Percentiles rank a stretch among this genome's conserved stretches.
These are phyloP conservation scores for Sambucus nigra DNA, from an alignment of 129 eudicot genomes.

Conservation along the genomic window DNA sequence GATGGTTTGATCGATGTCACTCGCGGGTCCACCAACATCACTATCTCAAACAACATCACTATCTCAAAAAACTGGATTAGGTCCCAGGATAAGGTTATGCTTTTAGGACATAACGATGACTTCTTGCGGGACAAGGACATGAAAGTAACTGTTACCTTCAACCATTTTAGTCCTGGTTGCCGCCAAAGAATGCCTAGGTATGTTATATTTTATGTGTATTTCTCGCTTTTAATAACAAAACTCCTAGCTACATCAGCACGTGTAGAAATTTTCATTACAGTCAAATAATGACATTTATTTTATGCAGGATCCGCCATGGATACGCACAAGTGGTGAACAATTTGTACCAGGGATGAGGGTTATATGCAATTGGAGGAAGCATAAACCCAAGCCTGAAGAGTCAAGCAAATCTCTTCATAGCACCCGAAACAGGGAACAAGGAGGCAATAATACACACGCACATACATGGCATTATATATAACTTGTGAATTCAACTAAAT, in stretches of 20 bases:
- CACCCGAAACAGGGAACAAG: conserved; percentile 36
- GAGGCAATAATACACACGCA: conserved; percentile 27
- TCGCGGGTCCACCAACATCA: conserved; percentile 44
- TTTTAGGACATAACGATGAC: conserved; percentile 54
- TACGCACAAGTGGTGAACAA: conserved; percentile 69
- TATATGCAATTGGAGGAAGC: conserved; percentile 67
- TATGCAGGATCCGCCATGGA: conserved; percentile 43
- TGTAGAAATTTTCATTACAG: too few relatives aligned
- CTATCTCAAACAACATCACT: conserved; percentile 51
- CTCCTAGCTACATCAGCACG: background rate
- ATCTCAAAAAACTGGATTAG: conserved; percentile 52
- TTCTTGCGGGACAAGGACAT: conserved; percentile 39
- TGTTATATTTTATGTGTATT: background rate
- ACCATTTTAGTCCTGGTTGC: conserved; percentile 64
- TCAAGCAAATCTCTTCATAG: conserved; percentile 53
- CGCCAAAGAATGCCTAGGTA: conserved; percentile 69
- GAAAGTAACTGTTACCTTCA: conserved; percentile 56
- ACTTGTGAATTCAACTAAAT: background rate
- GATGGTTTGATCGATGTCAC: conserved; percentile 66
- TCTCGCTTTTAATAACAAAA: background rate
- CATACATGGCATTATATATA: background rate
- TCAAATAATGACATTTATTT: too few relatives aligned
- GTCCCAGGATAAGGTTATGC: conserved; percentile 58
- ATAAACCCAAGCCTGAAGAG: conserved; percentile 54
- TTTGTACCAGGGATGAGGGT: conserved; percentile 49